phyloP scores from a whole-genome alignment of 768 basidiomycete genomes.

The Boletus sp. region DNA sequence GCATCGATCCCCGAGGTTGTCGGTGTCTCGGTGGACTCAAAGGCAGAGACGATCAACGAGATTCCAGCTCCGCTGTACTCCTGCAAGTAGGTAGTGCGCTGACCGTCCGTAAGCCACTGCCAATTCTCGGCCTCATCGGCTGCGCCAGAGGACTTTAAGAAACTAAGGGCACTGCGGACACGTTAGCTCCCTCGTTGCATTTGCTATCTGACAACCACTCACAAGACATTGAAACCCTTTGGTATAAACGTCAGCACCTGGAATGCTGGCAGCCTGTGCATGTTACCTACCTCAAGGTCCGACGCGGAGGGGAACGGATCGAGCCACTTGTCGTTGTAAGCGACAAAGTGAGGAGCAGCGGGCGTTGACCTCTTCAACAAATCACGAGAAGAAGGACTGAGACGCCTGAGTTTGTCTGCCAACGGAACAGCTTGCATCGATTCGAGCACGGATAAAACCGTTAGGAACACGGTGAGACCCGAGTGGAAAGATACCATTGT shows the following conservation, averaged over 20 bases:
- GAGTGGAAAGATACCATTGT: constrained; percentile 19
- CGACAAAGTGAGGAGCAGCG: constrained; percentile 48
- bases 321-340: constrained; percentile 41
- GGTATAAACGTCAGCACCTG: neutral
- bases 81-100: constrained; percentile 41
- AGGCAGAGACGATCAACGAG: constrained; percentile 54
- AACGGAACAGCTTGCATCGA: constrained; percentile 16
- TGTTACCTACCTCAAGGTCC: constrained; percentile 36
- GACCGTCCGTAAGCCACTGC: constrained; percentile 35
- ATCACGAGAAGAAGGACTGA: constrained; percentile 25
- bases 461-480: neutral
- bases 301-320: constrained; percentile 44
- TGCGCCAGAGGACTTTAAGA: constrained; percentile 40
- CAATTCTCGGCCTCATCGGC: constrained; percentile 47
- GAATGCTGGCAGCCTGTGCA: neutral
- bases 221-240: constrained; percentile 38
- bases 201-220: neutral
- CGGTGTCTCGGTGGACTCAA: constrained; percentile 44
- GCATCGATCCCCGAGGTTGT: too few relatives aligned
- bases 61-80: constrained; percentile 56
- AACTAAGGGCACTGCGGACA: constrained; percentile 36
- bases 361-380: constrained; percentile 24
- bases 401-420: constrained; percentile 15
- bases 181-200: neutral
- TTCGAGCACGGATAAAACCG: constrained; percentile 13